Percentiles rank a stretch among this genome's conserved stretches.
These are phyloP conservation scores for Colletotrichum falcatum DNA, from an alignment of 2,329 filamentous ascomycete genomes.

Conservation along the genomic window DNA sequence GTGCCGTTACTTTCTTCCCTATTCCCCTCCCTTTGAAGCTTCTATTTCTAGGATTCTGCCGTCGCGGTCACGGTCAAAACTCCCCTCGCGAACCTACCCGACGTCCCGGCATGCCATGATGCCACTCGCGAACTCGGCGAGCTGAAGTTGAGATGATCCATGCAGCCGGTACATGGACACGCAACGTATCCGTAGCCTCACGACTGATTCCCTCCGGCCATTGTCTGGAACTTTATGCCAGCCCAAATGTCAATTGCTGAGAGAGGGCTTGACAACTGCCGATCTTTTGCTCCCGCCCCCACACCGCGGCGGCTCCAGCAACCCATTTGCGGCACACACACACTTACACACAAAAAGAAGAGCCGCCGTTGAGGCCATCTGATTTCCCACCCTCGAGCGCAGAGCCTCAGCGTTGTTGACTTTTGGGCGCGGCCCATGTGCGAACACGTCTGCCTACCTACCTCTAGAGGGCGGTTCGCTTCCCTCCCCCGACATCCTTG, in stretches of 20 bases:
- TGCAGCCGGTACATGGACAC: background rate
- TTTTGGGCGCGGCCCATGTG: no score
- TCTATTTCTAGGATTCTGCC: no score
- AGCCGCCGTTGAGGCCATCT: background rate
- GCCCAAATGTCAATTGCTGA: background rate
- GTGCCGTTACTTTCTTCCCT: constrained; percentile 12
- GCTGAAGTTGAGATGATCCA: constrained; percentile 9
- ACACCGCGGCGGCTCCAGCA: no score
- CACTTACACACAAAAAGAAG: no score
- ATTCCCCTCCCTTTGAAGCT: background rate
- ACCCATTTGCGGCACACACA: no score
- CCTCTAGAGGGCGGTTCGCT: background rate
- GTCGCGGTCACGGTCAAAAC: background rate
- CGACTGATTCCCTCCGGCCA: no score
- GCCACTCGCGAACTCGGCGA: constrained; percentile 1
- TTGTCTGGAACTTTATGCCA: constrained; percentile 2
- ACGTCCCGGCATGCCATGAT: background rate
- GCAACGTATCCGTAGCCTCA: no score
- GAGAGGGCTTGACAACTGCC: background rate
- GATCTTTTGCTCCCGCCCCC: no score
- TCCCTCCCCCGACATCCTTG: constrained; percentile 1
- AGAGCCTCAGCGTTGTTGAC: constrained; percentile 17
- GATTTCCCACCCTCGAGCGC: background rate
- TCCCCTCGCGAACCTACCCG: constrained; percentile 1
- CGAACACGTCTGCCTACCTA: no score